Conservation (phyloP, 192 early-diverging fungal species). For the Coemansia sp. region DNA sequence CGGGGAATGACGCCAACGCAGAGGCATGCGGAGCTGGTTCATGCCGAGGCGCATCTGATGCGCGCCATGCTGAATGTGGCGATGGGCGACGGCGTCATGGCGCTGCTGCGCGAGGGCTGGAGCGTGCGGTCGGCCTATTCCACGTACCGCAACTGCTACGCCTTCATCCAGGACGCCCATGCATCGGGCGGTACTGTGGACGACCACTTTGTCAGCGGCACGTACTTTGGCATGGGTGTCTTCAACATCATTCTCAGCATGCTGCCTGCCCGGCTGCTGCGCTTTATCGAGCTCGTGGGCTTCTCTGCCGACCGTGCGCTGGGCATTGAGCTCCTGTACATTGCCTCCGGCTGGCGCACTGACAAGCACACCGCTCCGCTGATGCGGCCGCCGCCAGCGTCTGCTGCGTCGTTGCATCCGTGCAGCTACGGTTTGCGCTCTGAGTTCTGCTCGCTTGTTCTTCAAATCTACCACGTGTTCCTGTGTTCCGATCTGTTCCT, state of each 20-base stretch:
- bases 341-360: slow-evolving; percentile 70
- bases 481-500: slow-evolving; percentile 69
- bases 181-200: slow-evolving; percentile 66
- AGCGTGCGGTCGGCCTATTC: slow-evolving; percentile 70
- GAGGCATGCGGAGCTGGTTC: slow-evolving; percentile 69
- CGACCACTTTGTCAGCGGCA: slow-evolving; percentile 79
- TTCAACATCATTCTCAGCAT: slow-evolving; percentile 81
- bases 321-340: slow-evolving; percentile 70
- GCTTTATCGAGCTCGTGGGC: slow-evolving; percentile 81
- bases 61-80: slow-evolving; percentile 74
- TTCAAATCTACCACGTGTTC: slow-evolving; percentile 76
- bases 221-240: slow-evolving; percentile 73
- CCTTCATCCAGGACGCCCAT: slow-evolving; percentile 56
- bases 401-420: slow-evolving; percentile 15
- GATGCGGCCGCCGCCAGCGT: slow-evolving; percentile 22
- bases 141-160: slow-evolving; percentile 63
- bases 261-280: slow-evolving; percentile 69
- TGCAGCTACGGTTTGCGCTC: slow-evolving; percentile 70
- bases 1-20: slow-evolving; percentile 34
- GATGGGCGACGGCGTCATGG: slow-evolving; percentile 72
- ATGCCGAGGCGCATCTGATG: slow-evolving; percentile 76
- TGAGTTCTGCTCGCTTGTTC: slow-evolving; percentile 73
- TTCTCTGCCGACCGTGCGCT: slow-evolving; percentile 76
- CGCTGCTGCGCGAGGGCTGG: slow-evolving; percentile 77
- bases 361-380: slow-evolving; percentile 15